Percentiles rank a stretch among this genome's conserved stretches.
phyloP scores from a whole-genome alignment of 2,329 filamentous ascomycete species.

The Colletotrichum sp. region DNA sequence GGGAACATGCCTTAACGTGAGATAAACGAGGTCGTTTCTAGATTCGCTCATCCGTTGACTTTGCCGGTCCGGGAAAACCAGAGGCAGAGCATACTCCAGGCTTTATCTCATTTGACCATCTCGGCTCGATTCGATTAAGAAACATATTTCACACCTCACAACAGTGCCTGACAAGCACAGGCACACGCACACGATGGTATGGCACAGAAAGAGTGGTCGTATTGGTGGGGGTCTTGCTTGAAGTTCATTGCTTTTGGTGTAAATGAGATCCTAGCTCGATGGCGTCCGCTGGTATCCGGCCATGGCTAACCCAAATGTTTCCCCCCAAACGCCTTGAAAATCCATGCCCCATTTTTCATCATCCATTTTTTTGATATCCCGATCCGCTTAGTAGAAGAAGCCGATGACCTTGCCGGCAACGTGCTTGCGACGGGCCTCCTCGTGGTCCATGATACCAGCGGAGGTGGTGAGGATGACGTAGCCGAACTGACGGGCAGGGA shows the following conservation, averaged over 20 bases:
- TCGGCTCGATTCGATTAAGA: too few relatives aligned
- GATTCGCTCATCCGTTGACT: background rate
- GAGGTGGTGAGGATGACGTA: constrained; percentile 93
- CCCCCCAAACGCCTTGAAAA: constrained; percentile 41
- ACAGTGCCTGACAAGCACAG: background rate
- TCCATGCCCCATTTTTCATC: constrained; percentile 32
- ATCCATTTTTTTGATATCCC: constrained; percentile 15
- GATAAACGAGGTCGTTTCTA: background rate
- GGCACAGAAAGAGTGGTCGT: constrained; percentile 12
- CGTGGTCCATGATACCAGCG: constrained; percentile 95
- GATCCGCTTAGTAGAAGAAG: constrained; percentile 87
- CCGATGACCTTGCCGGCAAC: constrained; percentile 99
- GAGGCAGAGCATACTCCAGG: too few relatives aligned
- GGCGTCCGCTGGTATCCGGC: constrained; percentile 37
- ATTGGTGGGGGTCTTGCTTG: constrained; percentile 19
- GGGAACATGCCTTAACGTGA: background rate
- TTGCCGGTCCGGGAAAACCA: too few relatives aligned
- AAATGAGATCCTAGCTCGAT: constrained; percentile 35
- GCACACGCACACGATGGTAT: background rate
- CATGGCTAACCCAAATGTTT: constrained; percentile 35
- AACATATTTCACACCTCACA: background rate
- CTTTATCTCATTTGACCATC: too few relatives aligned
- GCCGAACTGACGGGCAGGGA: constrained; percentile 99
- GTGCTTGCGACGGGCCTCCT: constrained; percentile 88
- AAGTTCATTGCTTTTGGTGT: constrained; percentile 37